Evolutionary conservation across 176 grass and related monocot genomes (phyloP).

Genomic region (Musa troglodytarum): DNA sequence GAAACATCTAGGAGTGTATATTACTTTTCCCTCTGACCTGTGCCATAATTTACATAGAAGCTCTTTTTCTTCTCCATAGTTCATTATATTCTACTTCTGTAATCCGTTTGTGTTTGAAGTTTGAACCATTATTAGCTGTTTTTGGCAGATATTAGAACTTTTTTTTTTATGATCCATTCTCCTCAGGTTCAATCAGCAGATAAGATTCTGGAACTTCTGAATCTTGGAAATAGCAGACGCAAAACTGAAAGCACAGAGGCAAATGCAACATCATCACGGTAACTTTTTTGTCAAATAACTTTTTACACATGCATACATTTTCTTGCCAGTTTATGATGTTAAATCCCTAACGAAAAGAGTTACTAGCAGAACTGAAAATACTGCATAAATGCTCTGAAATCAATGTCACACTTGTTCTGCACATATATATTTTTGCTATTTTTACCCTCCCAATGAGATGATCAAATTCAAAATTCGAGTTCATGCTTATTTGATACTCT

Average conservation of each 20-base stretch:
- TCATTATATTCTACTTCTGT: not conserved
- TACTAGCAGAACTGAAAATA: not conserved
- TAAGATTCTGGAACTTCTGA: conserved; percentile 97
- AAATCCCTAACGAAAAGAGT: not conserved
- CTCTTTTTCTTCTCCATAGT: not conserved
- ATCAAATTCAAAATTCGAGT: not conserved
- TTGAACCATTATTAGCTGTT: not conserved
- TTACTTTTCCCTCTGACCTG: not conserved
- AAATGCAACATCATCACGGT: conserved; percentile 93
- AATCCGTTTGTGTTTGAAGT: not conserved
- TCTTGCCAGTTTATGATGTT: not conserved
- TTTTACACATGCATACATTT: too few relatives aligned
- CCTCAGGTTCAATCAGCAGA: conserved; percentile 88
- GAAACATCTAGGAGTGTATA: not conserved
- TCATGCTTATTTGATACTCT: too few relatives aligned
- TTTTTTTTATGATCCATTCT: conserved; percentile 1
- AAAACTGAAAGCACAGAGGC: conserved; percentile 98
- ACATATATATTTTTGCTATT: not conserved
- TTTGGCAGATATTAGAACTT: too few relatives aligned
- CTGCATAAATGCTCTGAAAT: not conserved
- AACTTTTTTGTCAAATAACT: conserved; percentile 7
- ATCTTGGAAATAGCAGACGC: conserved; percentile 87
- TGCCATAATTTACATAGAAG: not conserved
- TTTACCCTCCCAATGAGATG: not conserved
- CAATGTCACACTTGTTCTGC: not conserved